Evolutionary conservation across 176 grass and related monocot genomes (phyloP), one percentile per base, ranked within the genome.

Genomic region (Echinochloa phyllopogon): DNA sequence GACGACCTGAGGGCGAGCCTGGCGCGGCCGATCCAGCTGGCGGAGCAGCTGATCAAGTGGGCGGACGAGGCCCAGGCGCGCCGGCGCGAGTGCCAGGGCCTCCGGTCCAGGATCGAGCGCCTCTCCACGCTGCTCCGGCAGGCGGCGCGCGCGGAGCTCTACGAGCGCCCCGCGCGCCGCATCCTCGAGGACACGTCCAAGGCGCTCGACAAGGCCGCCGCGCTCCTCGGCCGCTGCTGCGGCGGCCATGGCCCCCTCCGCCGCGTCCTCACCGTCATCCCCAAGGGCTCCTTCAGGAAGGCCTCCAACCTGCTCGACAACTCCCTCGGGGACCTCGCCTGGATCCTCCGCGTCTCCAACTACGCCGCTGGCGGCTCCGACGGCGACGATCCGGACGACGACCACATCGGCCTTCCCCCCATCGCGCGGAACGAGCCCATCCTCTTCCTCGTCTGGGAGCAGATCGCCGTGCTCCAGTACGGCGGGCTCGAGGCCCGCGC

Each of bases 41-140:
- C 96, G 25, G 96, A 98, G 79, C 96, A 95, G 76, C 93, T 98
- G 49, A 94, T 90, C 10, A 95, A 95, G 87, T 90, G 87, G 83
- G 87, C 91, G 53, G 96, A 95, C 29, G 93, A 95, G 39, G 91
- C 83, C 43, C 85, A 90, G 49, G 74, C 81, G 38, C 90, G 17
- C 83, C 72, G 87, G 83, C 87, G 87, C 81, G 96, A 98, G 44
- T 98, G 96, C 93, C 40, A 80, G 41, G 96, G 95, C 44, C 75
- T 98, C 72, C 94, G 92, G 81, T 37, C 77, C 24, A 92, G 94
- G 67, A 82, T 94, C 33, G 93, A 98, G 85, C 89, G 96, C 67
- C 81, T 98, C 45, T 84, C 89, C 14, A 66, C 69, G 4, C 74
- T 98, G 53, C 93, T 98, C 47, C 96, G 96, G 8, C 96, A 98